phyloP scores from a whole-genome alignment of 1,139 yeast genomes.

The Nakaseomyces kungkrabaensis region DNA sequence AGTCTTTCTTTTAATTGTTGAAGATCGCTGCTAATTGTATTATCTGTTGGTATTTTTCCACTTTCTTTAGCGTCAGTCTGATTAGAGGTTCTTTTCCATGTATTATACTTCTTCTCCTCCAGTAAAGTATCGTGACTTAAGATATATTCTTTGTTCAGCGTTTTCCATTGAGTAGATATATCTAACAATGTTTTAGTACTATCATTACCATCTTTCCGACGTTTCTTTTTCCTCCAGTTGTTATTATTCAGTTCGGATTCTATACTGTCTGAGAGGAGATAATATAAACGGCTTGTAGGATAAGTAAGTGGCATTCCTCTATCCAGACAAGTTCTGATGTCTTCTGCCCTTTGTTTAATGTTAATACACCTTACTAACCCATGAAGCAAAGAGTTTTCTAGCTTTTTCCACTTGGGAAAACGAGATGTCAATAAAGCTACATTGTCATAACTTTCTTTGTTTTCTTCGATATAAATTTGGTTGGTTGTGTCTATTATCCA shows the following conservation, averaged over 20 bases:
- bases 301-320: neutral
- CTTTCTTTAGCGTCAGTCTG: conserved; percentile 3
- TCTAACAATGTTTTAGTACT: conserved; percentile 1
- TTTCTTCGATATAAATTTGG: neutral
- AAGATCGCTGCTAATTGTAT: neutral
- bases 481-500: conserved; percentile 12
- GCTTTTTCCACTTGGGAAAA: conserved; percentile 8
- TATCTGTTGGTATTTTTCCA: neutral
- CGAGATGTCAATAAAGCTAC: conserved; percentile 3
- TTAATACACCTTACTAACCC: neutral
- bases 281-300: neutral
- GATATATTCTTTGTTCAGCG: conserved; percentile 6
- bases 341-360: neutral
- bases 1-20: neutral
- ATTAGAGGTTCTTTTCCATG: conserved; percentile 3
- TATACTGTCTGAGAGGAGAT: neutral
- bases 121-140: conserved; percentile 3
- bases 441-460: conserved; percentile 4
- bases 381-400: conserved; percentile 3
- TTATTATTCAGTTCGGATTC: neutral
- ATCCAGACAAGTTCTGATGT: neutral
- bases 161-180: conserved; percentile 6
- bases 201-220: neutral
- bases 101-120: conserved; percentile 5
- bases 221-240: conserved; percentile 4